A percentile compares a stretch with the other conserved stretches of the same genome.
Evolutionary conservation across 225 moss, liverwort and hornwort genomes (phyloP).

Genomic region (Takakia lepidozioides): DNA sequence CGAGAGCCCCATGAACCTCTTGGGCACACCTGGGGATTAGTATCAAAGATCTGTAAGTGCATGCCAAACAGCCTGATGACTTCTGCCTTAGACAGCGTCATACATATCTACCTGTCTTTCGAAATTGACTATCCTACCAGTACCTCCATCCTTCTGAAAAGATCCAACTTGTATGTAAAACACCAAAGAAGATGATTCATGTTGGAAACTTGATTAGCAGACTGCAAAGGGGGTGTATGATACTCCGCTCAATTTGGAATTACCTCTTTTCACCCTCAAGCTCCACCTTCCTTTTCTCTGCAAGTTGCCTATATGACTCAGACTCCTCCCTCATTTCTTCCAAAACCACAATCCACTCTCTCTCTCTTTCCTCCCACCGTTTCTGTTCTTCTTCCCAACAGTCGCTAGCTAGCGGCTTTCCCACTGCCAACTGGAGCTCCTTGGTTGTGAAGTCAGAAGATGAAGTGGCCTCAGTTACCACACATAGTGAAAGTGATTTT

Average conservation of each 20-base stretch:
- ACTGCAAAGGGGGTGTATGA: too few species aligned
- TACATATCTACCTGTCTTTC: too few species aligned
- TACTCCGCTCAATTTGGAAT: too few species aligned
- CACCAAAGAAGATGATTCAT: too few species aligned
- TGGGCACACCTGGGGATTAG: constrained; percentile 46
- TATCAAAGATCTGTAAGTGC: too few species aligned
- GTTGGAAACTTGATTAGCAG: too few species aligned
- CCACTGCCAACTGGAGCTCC: neutral
- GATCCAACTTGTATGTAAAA: too few species aligned
- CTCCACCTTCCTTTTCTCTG: constrained; percentile 78
- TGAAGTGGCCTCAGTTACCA: constrained; percentile 12
- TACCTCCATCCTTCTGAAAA: too few species aligned
- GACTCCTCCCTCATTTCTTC: constrained; percentile 79
- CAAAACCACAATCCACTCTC: constrained; percentile 77
- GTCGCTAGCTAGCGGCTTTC: constrained; percentile 8
- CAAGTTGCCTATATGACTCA: constrained; percentile 59
- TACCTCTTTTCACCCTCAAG: constrained; percentile 85
- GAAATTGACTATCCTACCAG: too few species aligned
- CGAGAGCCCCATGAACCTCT: constrained; percentile 87
- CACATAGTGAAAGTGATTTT: constrained; percentile 8
- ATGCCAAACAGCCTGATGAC: too few species aligned
- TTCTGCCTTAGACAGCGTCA: too few species aligned
- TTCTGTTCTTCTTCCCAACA: constrained; percentile 51
- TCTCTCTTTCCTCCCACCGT: constrained; percentile 88
- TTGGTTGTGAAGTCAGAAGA: neutral